Conservation (phyloP, 306 rosid species). For the Macrotyloma uniflorum region DNA sequence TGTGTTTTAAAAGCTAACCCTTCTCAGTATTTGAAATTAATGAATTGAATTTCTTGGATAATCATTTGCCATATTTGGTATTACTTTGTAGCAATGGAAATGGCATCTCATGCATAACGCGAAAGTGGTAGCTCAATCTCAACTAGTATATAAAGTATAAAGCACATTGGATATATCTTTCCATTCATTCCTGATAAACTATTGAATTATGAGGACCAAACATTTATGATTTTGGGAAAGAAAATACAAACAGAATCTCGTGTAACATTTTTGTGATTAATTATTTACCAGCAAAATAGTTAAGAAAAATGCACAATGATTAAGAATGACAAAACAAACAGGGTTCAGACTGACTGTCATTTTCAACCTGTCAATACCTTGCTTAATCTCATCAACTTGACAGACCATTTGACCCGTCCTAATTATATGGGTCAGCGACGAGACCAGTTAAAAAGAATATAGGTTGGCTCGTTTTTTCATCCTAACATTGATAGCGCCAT, state of each 20-base stretch:
- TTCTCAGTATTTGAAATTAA: neutral
- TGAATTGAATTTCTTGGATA: neutral
- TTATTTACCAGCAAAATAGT: neutral
- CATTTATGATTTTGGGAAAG: neutral
- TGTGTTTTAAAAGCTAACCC: neutral
- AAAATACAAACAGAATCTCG: conserved; percentile 1
- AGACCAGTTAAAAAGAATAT: no score
- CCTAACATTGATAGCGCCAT: neutral
- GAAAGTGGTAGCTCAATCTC: neutral
- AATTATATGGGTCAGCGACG: no score
- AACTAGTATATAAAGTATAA: neutral
- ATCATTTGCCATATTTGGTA: neutral
- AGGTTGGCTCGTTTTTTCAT: no score
- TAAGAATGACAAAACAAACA: no score
- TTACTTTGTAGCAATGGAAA: neutral
- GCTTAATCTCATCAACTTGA: no score
- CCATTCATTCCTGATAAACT: neutral
- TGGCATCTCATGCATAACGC: neutral
- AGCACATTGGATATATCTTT: neutral
- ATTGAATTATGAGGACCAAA: neutral
- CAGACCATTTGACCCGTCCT: no score
- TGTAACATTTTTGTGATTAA: neutral
- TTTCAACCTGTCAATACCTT: no score
- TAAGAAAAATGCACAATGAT: neutral
- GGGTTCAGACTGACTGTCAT: no score